These are phyloP conservation scores for Hyphopichia khmerensis DNA, from an alignment of 1,139 yeast genomes.

Conservation along the genomic window DNA sequence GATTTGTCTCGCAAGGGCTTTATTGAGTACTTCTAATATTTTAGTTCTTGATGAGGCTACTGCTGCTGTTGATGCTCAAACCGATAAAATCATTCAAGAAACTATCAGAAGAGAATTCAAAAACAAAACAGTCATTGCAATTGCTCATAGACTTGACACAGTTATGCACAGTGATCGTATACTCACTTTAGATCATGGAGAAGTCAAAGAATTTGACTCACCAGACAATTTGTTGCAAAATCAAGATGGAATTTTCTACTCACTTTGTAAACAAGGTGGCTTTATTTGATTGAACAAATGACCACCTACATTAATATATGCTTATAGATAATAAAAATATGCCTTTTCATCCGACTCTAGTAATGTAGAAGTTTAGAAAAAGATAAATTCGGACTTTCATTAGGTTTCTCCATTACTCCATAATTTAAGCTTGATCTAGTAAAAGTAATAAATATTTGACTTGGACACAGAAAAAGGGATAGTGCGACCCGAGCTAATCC, in stretches of 20 bases:
- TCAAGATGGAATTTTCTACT: conserved; percentile 47
- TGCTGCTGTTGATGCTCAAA: conserved; percentile 80
- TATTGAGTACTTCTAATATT: conserved; percentile 57
- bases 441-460: too few species aligned
- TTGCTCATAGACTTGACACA: conserved; percentile 83
- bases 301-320: too few species aligned
- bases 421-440: too few species aligned
- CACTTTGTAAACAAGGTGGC: conserved; percentile 52
- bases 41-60: conserved; percentile 82
- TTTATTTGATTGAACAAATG: conserved; percentile 11
- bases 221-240: conserved; percentile 51
- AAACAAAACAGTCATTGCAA: conserved; percentile 70
- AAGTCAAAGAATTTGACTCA: conserved; percentile 65
- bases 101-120: conserved; percentile 66
- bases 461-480: too few species aligned
- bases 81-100: conserved; percentile 72
- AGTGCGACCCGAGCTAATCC: too few species aligned
- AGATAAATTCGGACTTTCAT: too few species aligned
- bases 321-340: too few species aligned
- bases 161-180: conserved; percentile 78
- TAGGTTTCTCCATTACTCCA: neutral
- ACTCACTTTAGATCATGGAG: conserved; percentile 66
- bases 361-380: too few species aligned
- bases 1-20: conserved; percentile 72
- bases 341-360: too few species aligned